phyloP scores from a whole-genome alignment of 345 rosid genomes.

The Noccaea bulbosa region DNA sequence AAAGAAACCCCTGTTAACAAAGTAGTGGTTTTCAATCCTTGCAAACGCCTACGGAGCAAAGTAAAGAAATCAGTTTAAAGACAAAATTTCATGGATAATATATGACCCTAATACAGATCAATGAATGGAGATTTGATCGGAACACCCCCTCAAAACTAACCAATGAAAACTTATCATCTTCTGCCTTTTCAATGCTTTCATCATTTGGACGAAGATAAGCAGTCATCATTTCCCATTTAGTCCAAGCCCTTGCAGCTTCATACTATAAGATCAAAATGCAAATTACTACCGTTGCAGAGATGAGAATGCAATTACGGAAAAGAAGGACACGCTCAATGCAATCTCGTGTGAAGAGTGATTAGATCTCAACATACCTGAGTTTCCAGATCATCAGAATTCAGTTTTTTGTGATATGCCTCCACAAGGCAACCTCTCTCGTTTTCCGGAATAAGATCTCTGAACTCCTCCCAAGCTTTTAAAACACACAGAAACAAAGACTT shows the following conservation, averaged over 20 bases:
- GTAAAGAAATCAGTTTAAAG: background rate
- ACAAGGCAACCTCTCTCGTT: slow-evolving; percentile 69
- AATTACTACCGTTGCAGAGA: background rate
- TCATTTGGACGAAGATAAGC: slow-evolving; percentile 81
- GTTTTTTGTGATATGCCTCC: slow-evolving; percentile 75
- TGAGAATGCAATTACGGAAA: no score
- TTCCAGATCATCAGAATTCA: slow-evolving; percentile 78
- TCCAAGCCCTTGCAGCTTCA: slow-evolving; percentile 98
- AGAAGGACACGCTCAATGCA: background rate
- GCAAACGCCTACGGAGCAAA: slow-evolving; percentile 80
- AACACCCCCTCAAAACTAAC: slow-evolving; percentile 47
- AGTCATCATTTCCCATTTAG: slow-evolving; percentile 99
- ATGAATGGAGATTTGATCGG: background rate
- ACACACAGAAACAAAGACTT: slow-evolving; percentile 10
- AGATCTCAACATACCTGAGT: slow-evolving; percentile 66
- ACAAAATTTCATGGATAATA: background rate
- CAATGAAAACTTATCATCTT: slow-evolving; percentile 86
- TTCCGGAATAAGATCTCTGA: slow-evolving; percentile 92
- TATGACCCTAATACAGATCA: background rate
- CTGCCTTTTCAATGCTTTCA: slow-evolving; percentile 81
- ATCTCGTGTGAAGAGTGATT: slow-evolving; percentile 3
- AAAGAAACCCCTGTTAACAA: slow-evolving; percentile 83
- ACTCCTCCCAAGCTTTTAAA: slow-evolving; percentile 85
- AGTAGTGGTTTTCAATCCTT: slow-evolving; percentile 95
- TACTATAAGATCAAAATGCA: slow-evolving; percentile 51